Percentiles rank a stretch among this genome's conserved stretches.
Evolutionary conservation across 352 stramenopile genomes (phyloP).

Genomic region (Pythium rishiriense): DNA sequence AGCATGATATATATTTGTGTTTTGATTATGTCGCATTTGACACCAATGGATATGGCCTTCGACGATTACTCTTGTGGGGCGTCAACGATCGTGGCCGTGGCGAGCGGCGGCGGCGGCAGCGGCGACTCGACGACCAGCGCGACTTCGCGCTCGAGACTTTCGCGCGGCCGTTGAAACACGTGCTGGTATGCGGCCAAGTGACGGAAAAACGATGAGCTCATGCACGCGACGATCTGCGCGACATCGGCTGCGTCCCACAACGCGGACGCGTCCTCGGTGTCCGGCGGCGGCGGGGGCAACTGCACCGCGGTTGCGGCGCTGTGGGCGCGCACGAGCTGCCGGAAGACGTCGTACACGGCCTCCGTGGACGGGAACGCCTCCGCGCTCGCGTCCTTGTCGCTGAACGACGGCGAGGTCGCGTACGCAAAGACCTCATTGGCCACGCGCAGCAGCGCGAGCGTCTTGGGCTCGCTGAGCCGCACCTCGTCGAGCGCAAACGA

Average conservation of each 20-base stretch:
- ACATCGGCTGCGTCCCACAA: constrained; percentile 38
- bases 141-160: constrained; percentile 32
- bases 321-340: constrained; percentile 24
- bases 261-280: no score
- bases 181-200: constrained; percentile 65
- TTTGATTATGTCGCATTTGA: background rate
- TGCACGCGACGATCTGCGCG: constrained; percentile 59
- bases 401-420: constrained; percentile 29
- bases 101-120: constrained; percentile 39
- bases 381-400: background rate
- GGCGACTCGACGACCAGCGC: constrained; percentile 52
- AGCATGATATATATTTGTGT: background rate
- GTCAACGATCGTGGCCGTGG: background rate
- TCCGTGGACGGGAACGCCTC: constrained; percentile 11
- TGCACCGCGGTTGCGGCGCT: constrained; percentile 17
- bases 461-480: constrained; percentile 35
- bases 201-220: constrained; percentile 69
- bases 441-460: constrained; percentile 46
- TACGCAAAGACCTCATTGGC: constrained; percentile 57
- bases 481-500: constrained; percentile 61
- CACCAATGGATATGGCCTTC: background rate
- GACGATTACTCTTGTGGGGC: background rate
- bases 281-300: no score
- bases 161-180: constrained; percentile 39
- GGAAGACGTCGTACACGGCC: constrained; percentile 27